Base-by-base conservation (phyloP, 768 basidiomycete species). In the Hygrocybe coccinea region DNA sequence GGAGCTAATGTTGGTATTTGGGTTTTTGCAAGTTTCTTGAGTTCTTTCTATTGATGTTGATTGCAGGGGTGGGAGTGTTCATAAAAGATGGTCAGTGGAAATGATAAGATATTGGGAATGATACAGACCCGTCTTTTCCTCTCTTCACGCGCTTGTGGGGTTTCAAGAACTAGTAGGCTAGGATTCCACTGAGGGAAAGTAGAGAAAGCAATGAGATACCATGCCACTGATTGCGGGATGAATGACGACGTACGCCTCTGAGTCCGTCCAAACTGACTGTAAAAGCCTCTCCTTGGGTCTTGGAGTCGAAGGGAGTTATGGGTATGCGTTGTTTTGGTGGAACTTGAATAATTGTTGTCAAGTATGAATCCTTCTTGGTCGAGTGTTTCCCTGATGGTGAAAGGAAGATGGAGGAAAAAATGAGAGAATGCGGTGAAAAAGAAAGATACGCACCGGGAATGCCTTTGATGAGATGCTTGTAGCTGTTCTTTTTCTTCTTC, bases 401-500 rank as follows among this genome's bases (percentile, higher is more conserved):
- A 38, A 38, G 37, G 54, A 54, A 55, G 48, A 17, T 51, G 29
- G 59, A 33, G 59, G 50, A 55, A 48, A 50, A 57, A 49, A 50
- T 15, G 22, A 2, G 22, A 9, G 9, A 24, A 51, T 29, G 12
- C 12, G 38, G 19, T 45, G 45, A 46, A 25, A 37, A 47, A 47
- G 52, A 35, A 54, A 50, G 29, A 48, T 35, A 74, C 82, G 62
- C 67, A 85, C 85, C 88, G 59, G 87, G 87, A 45, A 86, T 74
- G 55, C 79, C 82, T 74, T 84, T 87, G 63, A 90, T 86, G 53
- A 89, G 79, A 62, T 89, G 84, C 62, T 82, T 86, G 64, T 89
- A 90, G 55, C 73, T 82, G 61, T 87, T 87, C 76, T 85, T 86
- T 75, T 79, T 83, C 79, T 85, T 89, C 79, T 86, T 83, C 60